Base-by-base conservation (phyloP, 768 basidiomycete species). In the Boletus vinaceobasis region DNA sequence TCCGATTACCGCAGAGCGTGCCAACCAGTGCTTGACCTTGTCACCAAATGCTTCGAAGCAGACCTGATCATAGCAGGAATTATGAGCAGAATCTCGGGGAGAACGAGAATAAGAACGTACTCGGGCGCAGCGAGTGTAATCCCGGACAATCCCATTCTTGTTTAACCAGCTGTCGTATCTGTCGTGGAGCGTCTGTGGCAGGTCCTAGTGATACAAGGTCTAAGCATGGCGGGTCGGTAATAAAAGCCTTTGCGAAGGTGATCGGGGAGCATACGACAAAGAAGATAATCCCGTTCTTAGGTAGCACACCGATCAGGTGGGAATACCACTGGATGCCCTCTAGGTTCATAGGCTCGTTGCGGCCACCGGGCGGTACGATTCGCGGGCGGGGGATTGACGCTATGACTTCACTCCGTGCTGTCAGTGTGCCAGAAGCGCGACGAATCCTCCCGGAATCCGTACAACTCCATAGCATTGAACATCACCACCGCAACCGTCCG, bases 31-130 rank as follows among this genome's bases (percentile, higher is more conserved):
- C 70, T 87, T 84, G 61, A 90, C 88, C 55, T 86, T 79, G 68
- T 87, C 85, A 21, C 88, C 88, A 64, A 87, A 90, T 14, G 79
- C 73, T 60, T 85, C 77, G 68, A 91, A 91, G 71, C 87, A 88
- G 43, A 88, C 73, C 82, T 85, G 57, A 3, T 19, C 6, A 8
- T 23, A 29, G 4, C 19, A n/a, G 32, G 15, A 13, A 15, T 7
- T 23, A 11, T 8, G 21, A 21, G 11, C 17, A 11, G n/a, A 47
- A 3, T 15, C 1, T 31, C 5, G 15, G 15, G 38, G 1, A 21
- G 23, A 50, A 67, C 63, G 49, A 54, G 56, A 11, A 39, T n/a
- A 42, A 39, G 52, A 39, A 73, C 76, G 44, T 56, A 76, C 83
- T 57, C 71, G 74, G 47, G 87, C 77, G 62, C 88, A 90, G 58